phyloP scores from a whole-genome alignment of 2,329 filamentous ascomycete species.

The Leptographium procerum region DNA sequence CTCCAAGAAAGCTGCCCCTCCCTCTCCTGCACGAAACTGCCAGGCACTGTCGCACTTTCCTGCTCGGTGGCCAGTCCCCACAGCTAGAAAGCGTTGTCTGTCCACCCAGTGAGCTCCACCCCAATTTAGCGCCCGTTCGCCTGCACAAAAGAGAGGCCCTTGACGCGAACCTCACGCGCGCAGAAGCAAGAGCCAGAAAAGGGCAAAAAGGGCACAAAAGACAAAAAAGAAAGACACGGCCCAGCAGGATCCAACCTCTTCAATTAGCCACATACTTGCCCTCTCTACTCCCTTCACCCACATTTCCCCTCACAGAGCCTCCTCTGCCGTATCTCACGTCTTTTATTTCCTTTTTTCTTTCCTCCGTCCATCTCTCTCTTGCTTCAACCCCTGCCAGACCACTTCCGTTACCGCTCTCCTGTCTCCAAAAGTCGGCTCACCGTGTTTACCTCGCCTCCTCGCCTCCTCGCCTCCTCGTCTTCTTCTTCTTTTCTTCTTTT shows the following conservation, averaged over 20 bases:
- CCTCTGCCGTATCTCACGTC: neutral
- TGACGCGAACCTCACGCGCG: slow-evolving; percentile 14
- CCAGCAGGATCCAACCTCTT: neutral
- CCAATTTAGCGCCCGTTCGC: slow-evolving; percentile 10
- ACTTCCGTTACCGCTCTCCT: neutral
- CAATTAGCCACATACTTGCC: neutral
- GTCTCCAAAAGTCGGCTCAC: neutral
- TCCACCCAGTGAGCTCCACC: slow-evolving; percentile 3
- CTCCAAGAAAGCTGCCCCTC: neutral
- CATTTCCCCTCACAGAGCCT: neutral
- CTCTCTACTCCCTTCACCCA: neutral
- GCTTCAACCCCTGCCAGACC: neutral
- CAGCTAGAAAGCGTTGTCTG: slow-evolving; percentile 1
- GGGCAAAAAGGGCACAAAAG: slow-evolving; percentile 1
- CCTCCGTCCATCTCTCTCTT: neutral
- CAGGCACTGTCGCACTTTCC: neutral
- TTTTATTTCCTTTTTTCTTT: neutral
- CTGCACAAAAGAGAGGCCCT: neutral
- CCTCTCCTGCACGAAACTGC: neutral
- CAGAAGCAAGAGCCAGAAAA: too few species aligned
- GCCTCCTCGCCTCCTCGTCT: neutral
- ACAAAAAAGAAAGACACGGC: slow-evolving; percentile 8
- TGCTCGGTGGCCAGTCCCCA: neutral
- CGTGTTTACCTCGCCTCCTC: neutral
- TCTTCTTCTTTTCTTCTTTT: too few species aligned